Base-by-base conservation (phyloP, 306 rosid species). In the Quercus cerris region DNA sequence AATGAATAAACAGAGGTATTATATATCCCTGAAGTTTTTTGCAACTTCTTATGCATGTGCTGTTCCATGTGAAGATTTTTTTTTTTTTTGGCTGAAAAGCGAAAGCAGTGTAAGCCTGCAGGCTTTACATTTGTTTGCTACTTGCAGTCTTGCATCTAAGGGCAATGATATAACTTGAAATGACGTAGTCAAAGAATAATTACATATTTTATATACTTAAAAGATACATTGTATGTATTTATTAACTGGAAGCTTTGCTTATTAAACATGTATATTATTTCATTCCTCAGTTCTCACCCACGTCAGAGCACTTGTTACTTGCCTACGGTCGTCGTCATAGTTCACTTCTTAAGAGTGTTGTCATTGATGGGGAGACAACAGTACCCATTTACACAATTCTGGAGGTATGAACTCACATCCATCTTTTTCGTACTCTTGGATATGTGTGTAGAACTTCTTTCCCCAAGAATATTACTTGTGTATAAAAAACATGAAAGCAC, bases 311-410 rank as follows among this genome's bases (percentile, higher is more conserved):
- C 70, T 61, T 87, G 61, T 81, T 89, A 79, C 91, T 89, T 76
- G 93, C 93, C 17, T 89, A 89, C 35, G 89, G 93, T n/a, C 88
- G 93, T 4, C 88, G 93, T 12, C 91, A 89, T 79, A 68, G 83
- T 77, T 89, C 91, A 15, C 93, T 89, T 80, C 89, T 89, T 69
- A 89, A 89, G 77, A 87, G 89, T 73, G 81, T 87, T 68, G 85
- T 85, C 15, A 81, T 83, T 77, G 91, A 85, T 55, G 93, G 93
- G 67, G 93, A 87, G 78, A 80, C 90, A 35, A 89, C 90, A 5
- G 79, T 87, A 56, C 93, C 93, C 68, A 83, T 87, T 56, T 89
- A 89, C 80, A 89, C 93, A 64, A 84, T 89, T 69, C 85, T 89
- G 77, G 93, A 89, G 93, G 93, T 89, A 79, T 19, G 19, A 31